Evolutionary conservation across 225 moss, liverwort and hornwort species (phyloP), one percentile per base, ranked within the genome.

Genomic region (Lunularia cruciata): DNA sequence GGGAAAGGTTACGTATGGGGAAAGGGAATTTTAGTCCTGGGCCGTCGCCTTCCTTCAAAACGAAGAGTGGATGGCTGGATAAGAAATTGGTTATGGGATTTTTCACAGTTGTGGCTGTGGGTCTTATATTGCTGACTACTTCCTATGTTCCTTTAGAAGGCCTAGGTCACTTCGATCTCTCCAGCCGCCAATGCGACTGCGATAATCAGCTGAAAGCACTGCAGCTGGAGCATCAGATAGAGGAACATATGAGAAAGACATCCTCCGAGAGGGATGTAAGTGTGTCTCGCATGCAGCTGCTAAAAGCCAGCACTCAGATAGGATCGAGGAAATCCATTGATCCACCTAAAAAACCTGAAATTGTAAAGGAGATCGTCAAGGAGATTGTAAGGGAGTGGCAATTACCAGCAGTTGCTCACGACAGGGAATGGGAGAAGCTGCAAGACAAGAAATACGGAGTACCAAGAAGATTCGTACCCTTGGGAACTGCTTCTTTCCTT

Each of bases 401-500:
- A 62, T 53, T 8, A 12, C 75, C 79, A 11, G 39, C 76, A 3
- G 63, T 75, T 37, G 23, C 35, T 19, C 8, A 62, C 12, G 79
- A 72, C 39, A 75, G 71, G 30, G 67, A 71, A 16, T 71, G 60
- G 65, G 75, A 79, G 65, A 75, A 60, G 47, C 9, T 79, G 9
- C 28, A 13, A 20, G 79, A 79, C 43, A 57, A 56, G 49, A 63
- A 59, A 27, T 74, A 71, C 8, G 79, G 74, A 58, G 45, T 45
- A 6, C 60, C 42, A 3, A 74, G 79, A 59, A 25, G 27, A 27
- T 75, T 79, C 66, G 46, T 52, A 18, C 75, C 75, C 0, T 6
- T 79, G 14, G 79, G 79, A 2, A 63, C 58, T 8, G 64, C 66
- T 1, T 39, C 75, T 2, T 79, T 75, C 64, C 84, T 91, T 26